A percentile compares a stretch with the other conserved stretches of the same genome.
phyloP scores from a whole-genome alignment of 2,329 filamentous ascomycete species.

The Furcasterigmium sp. region DNA sequence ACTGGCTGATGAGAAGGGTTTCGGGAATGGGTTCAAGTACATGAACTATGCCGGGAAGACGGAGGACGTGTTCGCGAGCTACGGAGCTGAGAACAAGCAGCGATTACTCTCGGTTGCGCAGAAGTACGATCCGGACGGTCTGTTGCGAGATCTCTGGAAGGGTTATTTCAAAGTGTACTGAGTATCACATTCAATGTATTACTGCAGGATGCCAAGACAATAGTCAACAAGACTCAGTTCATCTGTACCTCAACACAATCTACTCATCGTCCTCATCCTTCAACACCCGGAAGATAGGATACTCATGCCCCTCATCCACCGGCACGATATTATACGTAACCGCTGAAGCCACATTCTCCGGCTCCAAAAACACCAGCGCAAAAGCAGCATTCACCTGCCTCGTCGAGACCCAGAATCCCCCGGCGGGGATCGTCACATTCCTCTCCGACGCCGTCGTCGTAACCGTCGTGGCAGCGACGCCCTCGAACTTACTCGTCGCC shows the following conservation, averaged over 20 bases:
- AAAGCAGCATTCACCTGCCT: neutral
- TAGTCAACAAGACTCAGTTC: no score
- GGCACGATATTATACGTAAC: neutral
- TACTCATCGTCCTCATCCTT: neutral
- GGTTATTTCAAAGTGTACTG: conserved; percentile 15
- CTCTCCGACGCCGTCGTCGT: conserved; percentile 12
- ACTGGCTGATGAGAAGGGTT: conserved; percentile 19
- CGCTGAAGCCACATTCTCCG: neutral
- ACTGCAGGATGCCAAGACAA: no score
- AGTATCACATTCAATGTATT: neutral
- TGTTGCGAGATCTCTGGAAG: conserved; percentile 17
- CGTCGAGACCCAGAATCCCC: conserved; percentile 17
- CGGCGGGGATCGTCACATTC: conserved; percentile 17
- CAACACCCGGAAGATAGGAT: neutral
- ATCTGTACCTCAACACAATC: no score
- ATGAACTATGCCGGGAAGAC: conserved; percentile 25
- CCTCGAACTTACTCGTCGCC: conserved; percentile 18
- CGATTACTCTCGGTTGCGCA: conserved; percentile 15
- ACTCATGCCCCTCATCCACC: neutral
- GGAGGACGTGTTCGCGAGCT: conserved; percentile 31
- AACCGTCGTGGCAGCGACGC: conserved; percentile 16
- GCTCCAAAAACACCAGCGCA: neutral
- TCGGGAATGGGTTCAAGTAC: conserved; percentile 27
- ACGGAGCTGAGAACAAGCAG: conserved; percentile 26
- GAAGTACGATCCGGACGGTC: conserved; percentile 20